Conservation (phyloP, 805 yeast genomes). For the Jamesozyma lodderae region DNA sequence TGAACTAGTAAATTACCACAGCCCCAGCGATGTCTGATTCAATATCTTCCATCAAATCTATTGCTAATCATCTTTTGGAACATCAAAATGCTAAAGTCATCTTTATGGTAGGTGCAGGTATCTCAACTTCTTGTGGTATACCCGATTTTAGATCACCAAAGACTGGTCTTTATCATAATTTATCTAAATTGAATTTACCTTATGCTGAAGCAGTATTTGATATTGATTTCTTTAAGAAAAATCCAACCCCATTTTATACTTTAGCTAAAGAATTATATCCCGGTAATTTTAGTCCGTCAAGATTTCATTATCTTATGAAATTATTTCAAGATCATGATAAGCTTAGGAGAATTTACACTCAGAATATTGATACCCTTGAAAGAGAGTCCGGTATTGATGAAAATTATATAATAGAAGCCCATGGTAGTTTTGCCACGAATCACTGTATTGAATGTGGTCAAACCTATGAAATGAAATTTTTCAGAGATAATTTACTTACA, state of each 20-base stretch:
- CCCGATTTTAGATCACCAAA: slow-evolving; percentile 92
- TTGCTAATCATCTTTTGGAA: slow-evolving; percentile 11
- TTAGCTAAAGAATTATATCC: slow-evolving; percentile 83
- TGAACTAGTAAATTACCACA: neutral
- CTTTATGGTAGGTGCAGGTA: slow-evolving; percentile 86
- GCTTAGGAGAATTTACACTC: slow-evolving; percentile 73
- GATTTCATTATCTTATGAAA: slow-evolving; percentile 65
- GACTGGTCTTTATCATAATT: slow-evolving; percentile 80
- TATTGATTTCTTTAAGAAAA: slow-evolving; percentile 63
- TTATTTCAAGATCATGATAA: slow-evolving; percentile 54
- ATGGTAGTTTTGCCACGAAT: slow-evolving; percentile 82
- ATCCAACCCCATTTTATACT: slow-evolving; percentile 78
- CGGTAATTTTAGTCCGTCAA: slow-evolving; percentile 75
- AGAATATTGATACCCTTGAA: slow-evolving; percentile 89
- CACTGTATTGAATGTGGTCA: slow-evolving; percentile 72
- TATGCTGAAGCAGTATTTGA: slow-evolving; percentile 95
- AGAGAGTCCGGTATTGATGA: slow-evolving; percentile 67
- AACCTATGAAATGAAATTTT: slow-evolving; percentile 41
- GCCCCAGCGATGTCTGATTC: neutral
- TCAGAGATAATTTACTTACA: slow-evolving; percentile 28
- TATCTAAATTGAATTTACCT: slow-evolving; percentile 66
- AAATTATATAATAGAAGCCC: slow-evolving; percentile 75
- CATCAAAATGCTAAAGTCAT: slow-evolving; percentile 37
- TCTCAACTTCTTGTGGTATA: slow-evolving; percentile 87
- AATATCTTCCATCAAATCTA: slow-evolving; percentile 3